These are phyloP conservation scores for Ophiostoma tasmaniense DNA, from an alignment of 2,329 filamentous ascomycete genomes.

Conservation along the genomic window DNA sequence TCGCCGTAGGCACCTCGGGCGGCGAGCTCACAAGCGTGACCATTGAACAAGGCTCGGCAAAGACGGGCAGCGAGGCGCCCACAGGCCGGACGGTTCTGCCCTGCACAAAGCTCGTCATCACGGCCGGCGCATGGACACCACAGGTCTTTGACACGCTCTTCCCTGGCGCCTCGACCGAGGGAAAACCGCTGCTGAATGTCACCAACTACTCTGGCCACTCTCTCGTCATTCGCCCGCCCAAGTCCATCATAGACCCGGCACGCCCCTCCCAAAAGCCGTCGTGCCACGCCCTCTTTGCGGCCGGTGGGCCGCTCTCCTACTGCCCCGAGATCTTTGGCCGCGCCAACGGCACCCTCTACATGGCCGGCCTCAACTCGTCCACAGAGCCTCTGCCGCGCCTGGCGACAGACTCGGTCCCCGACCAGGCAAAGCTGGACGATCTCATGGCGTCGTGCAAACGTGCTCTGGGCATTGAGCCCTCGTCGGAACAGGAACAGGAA, in stretches of 20 bases:
- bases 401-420: constrained; percentile 42
- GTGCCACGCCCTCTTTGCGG: constrained; percentile 63
- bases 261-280: constrained; percentile 26
- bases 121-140: constrained; percentile 64
- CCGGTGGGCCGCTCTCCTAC: constrained; percentile 44
- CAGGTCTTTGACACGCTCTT: constrained; percentile 59
- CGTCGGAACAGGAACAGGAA: constrained; percentile 28
- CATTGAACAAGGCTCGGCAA: not conserved
- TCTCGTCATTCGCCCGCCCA: constrained; percentile 46
- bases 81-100: constrained; percentile 43
- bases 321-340: constrained; percentile 65
- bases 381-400: constrained; percentile 50
- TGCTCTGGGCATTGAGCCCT: constrained; percentile 36
- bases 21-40: constrained; percentile 43
- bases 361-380: constrained; percentile 62
- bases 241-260: constrained; percentile 30
- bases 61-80: not conserved
- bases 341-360: constrained; percentile 58
- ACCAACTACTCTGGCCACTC: constrained; percentile 62
- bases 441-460: constrained; percentile 41
- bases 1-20: constrained; percentile 43
- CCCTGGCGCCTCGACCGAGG: constrained; percentile 30
- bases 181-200: constrained; percentile 44
- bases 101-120: constrained; percentile 57
- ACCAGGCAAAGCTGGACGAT: constrained; percentile 38